Conservation (phyloP, 2,329 filamentous ascomycete genomes). For the Colletotrichum sp. region DNA sequence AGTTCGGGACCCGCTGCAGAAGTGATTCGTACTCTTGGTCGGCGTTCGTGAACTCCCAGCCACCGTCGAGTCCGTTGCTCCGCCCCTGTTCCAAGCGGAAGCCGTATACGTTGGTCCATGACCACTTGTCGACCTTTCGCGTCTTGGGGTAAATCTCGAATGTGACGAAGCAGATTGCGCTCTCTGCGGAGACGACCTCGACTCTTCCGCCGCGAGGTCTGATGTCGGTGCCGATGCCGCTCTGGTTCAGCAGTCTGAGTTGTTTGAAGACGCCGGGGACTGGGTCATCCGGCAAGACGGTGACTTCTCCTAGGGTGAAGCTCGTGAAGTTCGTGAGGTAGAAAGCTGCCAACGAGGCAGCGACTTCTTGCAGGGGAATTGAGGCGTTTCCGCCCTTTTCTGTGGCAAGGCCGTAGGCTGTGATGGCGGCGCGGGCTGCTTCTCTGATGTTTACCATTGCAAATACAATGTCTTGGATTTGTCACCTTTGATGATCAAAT, state of each 20-base stretch:
- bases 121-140: background rate
- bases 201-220: background rate
- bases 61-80: constrained; percentile 20
- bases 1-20: constrained; percentile 24
- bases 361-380: background rate
- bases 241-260: constrained; percentile 4
- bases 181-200: constrained; percentile 1
- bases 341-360: background rate
- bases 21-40: constrained; percentile 30
- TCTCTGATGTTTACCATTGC: constrained; percentile 10
- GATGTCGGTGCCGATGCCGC: constrained; percentile 14
- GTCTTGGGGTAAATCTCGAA: constrained; percentile 1
- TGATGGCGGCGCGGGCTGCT: background rate
- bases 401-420: background rate
- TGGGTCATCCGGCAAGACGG: background rate
- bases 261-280: background rate
- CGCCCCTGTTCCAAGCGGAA: background rate
- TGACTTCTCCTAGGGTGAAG: background rate
- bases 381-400: background rate
- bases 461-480: background rate
- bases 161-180: constrained; percentile 6
- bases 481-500: fast-evolving
- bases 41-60: constrained; percentile 24
- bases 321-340: constrained; percentile 9
- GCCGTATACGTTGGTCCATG: constrained; percentile 4